These are phyloP conservation scores for Moesziomyces sp. DNA, from an alignment of 1,284 basidiomycete species.

Conservation along the genomic window DNA sequence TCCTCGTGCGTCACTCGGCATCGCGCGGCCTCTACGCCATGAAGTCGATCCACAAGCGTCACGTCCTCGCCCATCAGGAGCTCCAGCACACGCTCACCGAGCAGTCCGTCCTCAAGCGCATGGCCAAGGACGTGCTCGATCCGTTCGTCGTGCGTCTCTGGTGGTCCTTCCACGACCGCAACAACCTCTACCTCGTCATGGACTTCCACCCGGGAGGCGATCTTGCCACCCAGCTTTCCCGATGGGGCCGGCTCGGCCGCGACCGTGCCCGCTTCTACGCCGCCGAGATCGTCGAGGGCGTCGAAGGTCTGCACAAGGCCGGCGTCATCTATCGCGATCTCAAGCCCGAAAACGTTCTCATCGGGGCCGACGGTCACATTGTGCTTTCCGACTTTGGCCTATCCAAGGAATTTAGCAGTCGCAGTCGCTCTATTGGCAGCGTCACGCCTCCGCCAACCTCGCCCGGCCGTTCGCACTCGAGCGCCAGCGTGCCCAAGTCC, in stretches of 20 bases:
- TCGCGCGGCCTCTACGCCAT: conserved; percentile 62
- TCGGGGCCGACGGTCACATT: conserved; percentile 98
- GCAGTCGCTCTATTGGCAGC: conserved; percentile 79
- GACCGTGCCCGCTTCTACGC: conserved; percentile 96
- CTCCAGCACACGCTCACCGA: conserved; percentile 66
- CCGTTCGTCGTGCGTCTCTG: conserved; percentile 67
- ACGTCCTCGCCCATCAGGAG: conserved; percentile 67
- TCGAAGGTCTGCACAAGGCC: conserved; percentile 98
- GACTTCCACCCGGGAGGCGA: conserved; percentile 97
- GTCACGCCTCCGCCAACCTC: conserved; percentile 81
- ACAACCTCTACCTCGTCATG: conserved; percentile 68
- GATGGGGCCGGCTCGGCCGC: conserved; percentile 94
- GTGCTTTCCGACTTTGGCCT: conserved; percentile 99
- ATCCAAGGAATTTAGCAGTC: conserved; percentile 78
- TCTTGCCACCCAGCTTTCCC: conserved; percentile 80
- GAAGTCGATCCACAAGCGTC: conserved; percentile 67
- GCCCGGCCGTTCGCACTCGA: conserved; percentile 54
- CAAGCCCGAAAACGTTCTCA: conserved; percentile 98
- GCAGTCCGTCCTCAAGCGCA: conserved; percentile 74
- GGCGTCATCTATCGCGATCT: conserved; percentile 99
- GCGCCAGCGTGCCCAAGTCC: conserved; percentile 74
- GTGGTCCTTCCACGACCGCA: conserved; percentile 67
- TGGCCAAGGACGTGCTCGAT: conserved; percentile 71
- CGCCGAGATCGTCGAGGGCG: conserved; percentile 95
- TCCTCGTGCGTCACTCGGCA: conserved; percentile 61